These are phyloP conservation scores for Microbotryum intermedium DNA, from an alignment of 1,284 basidiomycete genomes.

Conservation along the genomic window DNA sequence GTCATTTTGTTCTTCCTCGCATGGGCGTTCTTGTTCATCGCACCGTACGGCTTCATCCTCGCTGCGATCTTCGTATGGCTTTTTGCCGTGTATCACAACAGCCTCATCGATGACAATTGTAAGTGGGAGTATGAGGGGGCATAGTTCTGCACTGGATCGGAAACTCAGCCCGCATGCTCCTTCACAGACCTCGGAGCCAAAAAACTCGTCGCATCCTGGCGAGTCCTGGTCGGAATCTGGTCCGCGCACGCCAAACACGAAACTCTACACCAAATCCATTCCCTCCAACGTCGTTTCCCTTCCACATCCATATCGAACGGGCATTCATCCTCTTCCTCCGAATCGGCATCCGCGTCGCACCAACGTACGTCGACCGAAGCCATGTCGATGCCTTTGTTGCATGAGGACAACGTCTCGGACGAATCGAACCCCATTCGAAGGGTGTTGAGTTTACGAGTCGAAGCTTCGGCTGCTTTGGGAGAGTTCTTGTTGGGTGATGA, in stretches of 20 bases:
- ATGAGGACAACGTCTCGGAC: neutral
- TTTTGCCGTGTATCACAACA: conserved; percentile 71
- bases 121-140: neutral
- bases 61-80: conserved; percentile 50
- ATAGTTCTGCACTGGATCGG: too few relatives aligned
- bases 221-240: conserved; percentile 83
- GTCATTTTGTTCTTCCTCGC: conserved; percentile 69
- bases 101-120: conserved; percentile 59
- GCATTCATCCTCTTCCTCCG: conserved; percentile 1
- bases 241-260: conserved; percentile 49
- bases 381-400: neutral
- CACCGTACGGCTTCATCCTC: conserved; percentile 38
- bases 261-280: conserved; percentile 2
- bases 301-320: conserved; percentile 8
- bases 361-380: neutral
- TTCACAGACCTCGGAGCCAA: conserved; percentile 44
- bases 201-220: conserved; percentile 76
- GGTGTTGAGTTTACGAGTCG: conserved; percentile 5
- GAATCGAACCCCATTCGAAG: conserved; percentile 2
- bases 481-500: neutral
- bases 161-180: too few relatives aligned
- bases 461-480: conserved; percentile 3
- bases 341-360: neutral
- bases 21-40: conserved; percentile 69
- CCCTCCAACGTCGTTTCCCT: neutral